Conservation (phyloP, 1,139 yeast genomes). For the Waltiozyma sp. region DNA sequence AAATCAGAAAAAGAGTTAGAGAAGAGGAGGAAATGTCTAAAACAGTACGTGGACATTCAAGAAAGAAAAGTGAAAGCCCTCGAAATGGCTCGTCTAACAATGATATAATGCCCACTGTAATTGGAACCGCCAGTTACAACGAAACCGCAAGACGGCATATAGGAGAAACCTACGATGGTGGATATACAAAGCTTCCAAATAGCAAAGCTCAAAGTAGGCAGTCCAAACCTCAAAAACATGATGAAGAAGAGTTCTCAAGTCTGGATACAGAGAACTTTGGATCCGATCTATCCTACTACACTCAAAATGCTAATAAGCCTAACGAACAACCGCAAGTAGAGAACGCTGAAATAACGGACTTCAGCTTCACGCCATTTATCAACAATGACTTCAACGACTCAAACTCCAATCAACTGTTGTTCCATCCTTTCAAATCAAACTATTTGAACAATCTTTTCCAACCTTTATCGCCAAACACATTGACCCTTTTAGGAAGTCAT, state of each 20-base stretch:
- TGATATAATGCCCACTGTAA: neutral
- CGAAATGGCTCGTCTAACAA: conserved; percentile 2
- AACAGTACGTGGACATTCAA: conserved; percentile 1
- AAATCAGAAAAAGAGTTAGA: conserved; percentile 17
- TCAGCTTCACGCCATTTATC: neutral
- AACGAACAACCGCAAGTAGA: neutral
- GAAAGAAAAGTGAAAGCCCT: conserved; percentile 6
- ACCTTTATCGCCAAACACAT: neutral
- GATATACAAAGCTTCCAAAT: neutral
- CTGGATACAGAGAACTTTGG: neutral
- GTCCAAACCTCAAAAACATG: neutral
- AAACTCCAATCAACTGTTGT: neutral
- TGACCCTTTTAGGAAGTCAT: neutral
- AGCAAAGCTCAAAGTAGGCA: neutral
- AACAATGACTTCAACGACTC: neutral
- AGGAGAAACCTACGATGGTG: neutral
- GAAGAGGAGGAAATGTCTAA: conserved; percentile 19
- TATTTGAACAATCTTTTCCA: neutral
- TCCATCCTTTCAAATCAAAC: neutral
- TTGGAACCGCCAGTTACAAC: neutral
- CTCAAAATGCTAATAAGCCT: neutral
- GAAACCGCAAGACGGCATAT: neutral
- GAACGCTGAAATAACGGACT: neutral
- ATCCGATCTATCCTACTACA: neutral
- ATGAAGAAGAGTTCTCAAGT: neutral